These are phyloP conservation scores for Phaeosphaeria sp. DNA, from an alignment of 2,329 filamentous ascomycete genomes.

Conservation along the genomic window DNA sequence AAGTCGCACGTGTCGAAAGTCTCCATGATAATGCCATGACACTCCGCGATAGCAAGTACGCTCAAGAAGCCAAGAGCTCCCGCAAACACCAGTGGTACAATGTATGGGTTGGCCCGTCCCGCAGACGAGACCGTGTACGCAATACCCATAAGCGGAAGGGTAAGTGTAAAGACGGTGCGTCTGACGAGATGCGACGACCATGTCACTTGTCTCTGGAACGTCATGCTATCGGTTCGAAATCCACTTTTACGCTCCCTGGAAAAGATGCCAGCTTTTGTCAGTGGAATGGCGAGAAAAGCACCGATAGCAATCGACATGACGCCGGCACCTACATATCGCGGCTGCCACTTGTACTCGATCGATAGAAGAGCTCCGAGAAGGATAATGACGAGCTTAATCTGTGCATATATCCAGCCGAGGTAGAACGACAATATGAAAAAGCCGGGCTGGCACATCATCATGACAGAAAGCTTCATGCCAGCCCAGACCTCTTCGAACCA, in stretches of 20 bases:
- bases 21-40: slow-evolving; percentile 79
- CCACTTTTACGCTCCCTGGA: slow-evolving; percentile 67
- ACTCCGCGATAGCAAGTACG: slow-evolving; percentile 76
- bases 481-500: slow-evolving; percentile 80
- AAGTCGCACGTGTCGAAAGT: slow-evolving; percentile 82
- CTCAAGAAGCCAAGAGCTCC: slow-evolving; percentile 72
- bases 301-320: slow-evolving; percentile 72
- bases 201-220: slow-evolving; percentile 66
- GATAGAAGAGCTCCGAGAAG: slow-evolving; percentile 74
- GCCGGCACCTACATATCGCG: slow-evolving; percentile 70
- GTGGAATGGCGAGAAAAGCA: slow-evolving; percentile 72
- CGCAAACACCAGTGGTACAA: slow-evolving; percentile 71
- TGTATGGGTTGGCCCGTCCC: slow-evolving; percentile 64
- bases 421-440: slow-evolving; percentile 77
- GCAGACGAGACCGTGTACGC: slow-evolving; percentile 71
- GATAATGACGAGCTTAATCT: slow-evolving; percentile 75
- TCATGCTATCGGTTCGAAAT: slow-evolving; percentile 70
- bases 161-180: slow-evolving; percentile 69
- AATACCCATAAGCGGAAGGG: slow-evolving; percentile 70
- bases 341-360: slow-evolving; percentile 68
- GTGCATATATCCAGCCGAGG: slow-evolving; percentile 78
- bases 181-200: slow-evolving; percentile 78
- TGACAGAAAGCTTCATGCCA: slow-evolving; percentile 68
- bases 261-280: slow-evolving; percentile 74
- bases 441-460: slow-evolving; percentile 77